Base-by-base conservation (phyloP, 2,329 filamentous ascomycete species). In the Fusarium redolens region DNA sequence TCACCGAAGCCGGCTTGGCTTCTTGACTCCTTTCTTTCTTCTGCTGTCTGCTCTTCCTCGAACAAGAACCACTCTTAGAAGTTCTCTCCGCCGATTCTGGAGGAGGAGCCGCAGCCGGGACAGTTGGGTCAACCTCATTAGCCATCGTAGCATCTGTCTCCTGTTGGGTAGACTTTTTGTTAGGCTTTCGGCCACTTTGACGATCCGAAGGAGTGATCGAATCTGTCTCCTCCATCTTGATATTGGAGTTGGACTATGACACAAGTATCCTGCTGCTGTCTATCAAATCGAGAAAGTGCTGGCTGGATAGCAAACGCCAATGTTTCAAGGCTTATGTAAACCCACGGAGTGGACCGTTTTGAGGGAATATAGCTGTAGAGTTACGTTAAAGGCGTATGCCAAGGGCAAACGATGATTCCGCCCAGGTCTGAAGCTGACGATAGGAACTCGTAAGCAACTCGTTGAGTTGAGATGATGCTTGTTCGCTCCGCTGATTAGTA, bases 141-240 rank as follows among this genome's bases (percentile, higher is more conserved):
- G 65, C 63, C 50, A 51, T 67, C 54, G 65, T 60, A 33, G 54
- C 28, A 48, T 58, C 68, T 35, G 65, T 58, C 51, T 72, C 70
- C 28, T 74, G 72, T 47, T 63, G 68, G 41, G 45, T 33, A 44
- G 73, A 57, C 30, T 77, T 74, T 31, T 68, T 65, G 38, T 68
- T 61, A 15, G 64, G 25, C 14, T 72, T 68, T 40, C 61, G 41
- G 35, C 73, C 64, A 28, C 64, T 67, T 50, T 68, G 76, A 41
- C 66, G 65, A 41, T 77, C 77, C 20, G 69, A 61, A 14, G 73
- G 65, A 47, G 69, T 54, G 18, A 64, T 58, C 9, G 73, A 59
- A 38, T 73, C 69, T 17, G 66, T 65, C 7, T 68, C 59, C 38
- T 71, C 77, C 77, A 78, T 78, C 17, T 30, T 66, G 41, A 25